Evolutionary conservation across 108 stramenopile species (phyloP).

Genomic region (Nitzschia sp.): DNA sequence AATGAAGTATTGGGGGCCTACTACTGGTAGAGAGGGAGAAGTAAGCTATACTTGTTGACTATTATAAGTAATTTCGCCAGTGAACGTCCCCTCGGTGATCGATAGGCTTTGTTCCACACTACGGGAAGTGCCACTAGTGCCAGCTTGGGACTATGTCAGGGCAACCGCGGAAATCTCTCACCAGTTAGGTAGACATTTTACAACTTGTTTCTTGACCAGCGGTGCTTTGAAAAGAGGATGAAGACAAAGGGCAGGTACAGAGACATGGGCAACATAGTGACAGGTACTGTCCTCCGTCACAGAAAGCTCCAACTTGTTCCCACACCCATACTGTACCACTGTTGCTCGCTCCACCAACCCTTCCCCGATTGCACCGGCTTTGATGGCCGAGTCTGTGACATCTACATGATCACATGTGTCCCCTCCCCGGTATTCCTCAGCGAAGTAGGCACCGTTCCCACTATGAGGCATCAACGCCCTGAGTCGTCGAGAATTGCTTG

Average conservation of each 20-base stretch:
- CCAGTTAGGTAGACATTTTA: constrained; percentile 69
- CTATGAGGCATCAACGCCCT: constrained; percentile 28
- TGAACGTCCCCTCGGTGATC: too few relatives aligned
- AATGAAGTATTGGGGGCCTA: too few relatives aligned
- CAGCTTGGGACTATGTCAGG: too few relatives aligned
- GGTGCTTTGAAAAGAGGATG: constrained; percentile 80
- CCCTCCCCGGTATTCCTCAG: constrained; percentile 70
- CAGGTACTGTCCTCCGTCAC: constrained; percentile 88
- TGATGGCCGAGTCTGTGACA: constrained; percentile 75
- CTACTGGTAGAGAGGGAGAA: too few relatives aligned
- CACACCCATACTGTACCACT: constrained; percentile 77
- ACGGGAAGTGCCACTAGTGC: too few relatives aligned
- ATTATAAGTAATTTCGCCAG: too few relatives aligned
- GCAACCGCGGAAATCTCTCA: not conserved
- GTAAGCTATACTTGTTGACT: too few relatives aligned
- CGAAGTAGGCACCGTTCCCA: constrained; percentile 67
- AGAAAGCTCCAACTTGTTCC: constrained; percentile 45
- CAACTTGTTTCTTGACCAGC: constrained; percentile 65
- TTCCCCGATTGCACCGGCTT: constrained; percentile 63
- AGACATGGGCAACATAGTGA: constrained; percentile 78
- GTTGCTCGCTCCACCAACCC: constrained; percentile 64
- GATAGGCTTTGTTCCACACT: too few relatives aligned
- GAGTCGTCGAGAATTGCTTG: constrained; percentile 1
- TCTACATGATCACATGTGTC: constrained; percentile 75
- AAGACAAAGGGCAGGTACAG: constrained; percentile 72